Evolutionary conservation across 176 grass and related monocot species (phyloP).

Genomic region (Lolium perenne): DNA sequence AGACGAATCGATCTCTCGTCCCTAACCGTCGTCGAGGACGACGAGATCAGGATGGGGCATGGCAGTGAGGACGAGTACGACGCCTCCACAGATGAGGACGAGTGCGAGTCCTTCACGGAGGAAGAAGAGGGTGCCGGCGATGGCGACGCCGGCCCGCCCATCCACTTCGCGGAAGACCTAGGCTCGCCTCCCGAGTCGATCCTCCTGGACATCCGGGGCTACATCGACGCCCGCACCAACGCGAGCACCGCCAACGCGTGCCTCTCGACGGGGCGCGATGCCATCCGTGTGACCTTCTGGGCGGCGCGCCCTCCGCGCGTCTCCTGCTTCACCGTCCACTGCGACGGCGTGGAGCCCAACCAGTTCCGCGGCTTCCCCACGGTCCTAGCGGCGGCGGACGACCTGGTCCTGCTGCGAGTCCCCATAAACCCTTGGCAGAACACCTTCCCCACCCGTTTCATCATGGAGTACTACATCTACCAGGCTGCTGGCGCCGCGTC

Average conservation of each 20-base stretch:
- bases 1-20: background rate
- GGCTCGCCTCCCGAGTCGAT: background rate
- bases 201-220: background rate
- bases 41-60: background rate
- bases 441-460: no score
- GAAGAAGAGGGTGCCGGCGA: background rate
- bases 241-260: background rate
- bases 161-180: background rate
- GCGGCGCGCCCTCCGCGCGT: background rate
- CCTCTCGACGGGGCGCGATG: background rate
- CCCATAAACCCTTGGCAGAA: rapidly evolving
- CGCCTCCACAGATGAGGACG: background rate
- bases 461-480: background rate
- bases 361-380: background rate
- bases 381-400: background rate
- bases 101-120: no score
- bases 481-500: background rate
- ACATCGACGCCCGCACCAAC: background rate
- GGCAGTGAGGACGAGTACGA: background rate
- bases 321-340: background rate
- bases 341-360: background rate
- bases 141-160: background rate
- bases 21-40: background rate
- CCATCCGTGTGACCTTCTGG: background rate
- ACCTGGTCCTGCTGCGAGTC: background rate